Percentiles rank a stretch among this genome's conserved stretches.
These are phyloP conservation scores for Coemansia sp. DNA, from an alignment of 192 early-diverging fungal genomes.

Conservation along the genomic window DNA sequence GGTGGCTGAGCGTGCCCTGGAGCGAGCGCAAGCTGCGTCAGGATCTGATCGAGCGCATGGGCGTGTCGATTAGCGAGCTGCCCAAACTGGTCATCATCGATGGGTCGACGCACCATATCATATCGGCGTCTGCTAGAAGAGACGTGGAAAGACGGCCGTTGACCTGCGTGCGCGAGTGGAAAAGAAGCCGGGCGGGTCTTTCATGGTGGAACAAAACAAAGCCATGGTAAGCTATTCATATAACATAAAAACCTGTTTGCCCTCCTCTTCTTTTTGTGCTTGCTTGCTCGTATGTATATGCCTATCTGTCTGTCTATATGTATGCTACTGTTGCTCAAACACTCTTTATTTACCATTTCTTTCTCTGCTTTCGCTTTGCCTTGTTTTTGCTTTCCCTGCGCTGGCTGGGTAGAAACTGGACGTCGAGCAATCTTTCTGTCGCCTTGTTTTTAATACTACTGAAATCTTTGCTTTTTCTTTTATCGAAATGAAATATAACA, in stretches of 20 bases:
- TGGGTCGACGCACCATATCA: constrained; percentile 40
- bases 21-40: constrained; percentile 36
- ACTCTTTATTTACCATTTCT: constrained; percentile 1
- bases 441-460: background rate
- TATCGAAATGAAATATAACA: background rate
- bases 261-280: background rate
- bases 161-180: constrained; percentile 52
- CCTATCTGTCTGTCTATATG: background rate
- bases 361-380: background rate
- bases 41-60: constrained; percentile 38
- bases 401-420: constrained; percentile 2
- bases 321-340: background rate
- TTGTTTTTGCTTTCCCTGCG: background rate
- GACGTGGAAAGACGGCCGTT: constrained; percentile 43
- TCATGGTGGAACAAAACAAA: constrained; percentile 47
- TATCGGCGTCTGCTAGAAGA: constrained; percentile 15
- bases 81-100: constrained; percentile 42
- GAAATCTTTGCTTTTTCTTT: background rate
- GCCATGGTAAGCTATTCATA: constrained; percentile 38
- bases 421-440: background rate
- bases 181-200: constrained; percentile 31
- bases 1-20: constrained; percentile 51
- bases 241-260: constrained; percentile 9
- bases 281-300: background rate
- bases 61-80: constrained; percentile 30